phyloP scores from a whole-genome alignment of 2,329 filamentous ascomycete genomes.

The Xylaria sp. region DNA sequence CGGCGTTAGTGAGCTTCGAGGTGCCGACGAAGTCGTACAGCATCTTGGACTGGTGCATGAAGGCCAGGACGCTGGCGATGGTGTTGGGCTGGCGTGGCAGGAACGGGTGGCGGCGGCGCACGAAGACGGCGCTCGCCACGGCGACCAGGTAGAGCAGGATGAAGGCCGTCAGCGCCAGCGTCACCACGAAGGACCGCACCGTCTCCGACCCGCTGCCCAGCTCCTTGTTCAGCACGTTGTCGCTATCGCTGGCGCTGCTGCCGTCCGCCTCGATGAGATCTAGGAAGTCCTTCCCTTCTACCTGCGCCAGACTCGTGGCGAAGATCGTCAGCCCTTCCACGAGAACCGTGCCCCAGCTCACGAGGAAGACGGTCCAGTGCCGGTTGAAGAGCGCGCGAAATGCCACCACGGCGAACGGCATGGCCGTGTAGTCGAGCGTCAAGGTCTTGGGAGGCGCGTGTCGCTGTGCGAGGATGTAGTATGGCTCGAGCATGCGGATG shows the following conservation, averaged over 20 bases:
- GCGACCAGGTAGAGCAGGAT: conserved; percentile 74
- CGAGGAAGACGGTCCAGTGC: conserved; percentile 73
- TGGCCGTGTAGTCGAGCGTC: conserved; percentile 77
- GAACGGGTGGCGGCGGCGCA: conserved; percentile 74
- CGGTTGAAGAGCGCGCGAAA: conserved; percentile 70
- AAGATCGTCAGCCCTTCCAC: conserved; percentile 79
- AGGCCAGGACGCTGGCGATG: conserved; percentile 79
- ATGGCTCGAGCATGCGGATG: conserved; percentile 79
- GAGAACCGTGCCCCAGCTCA: conserved; percentile 77
- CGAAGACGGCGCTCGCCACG: conserved; percentile 69
- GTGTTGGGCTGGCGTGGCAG: conserved; percentile 82
- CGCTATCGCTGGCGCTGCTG: neutral
- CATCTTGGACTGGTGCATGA: conserved; percentile 85
- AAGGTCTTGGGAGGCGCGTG: conserved; percentile 74
- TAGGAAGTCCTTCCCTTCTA: conserved; percentile 71
- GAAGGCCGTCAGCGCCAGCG: conserved; percentile 68
- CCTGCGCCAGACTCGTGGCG: conserved; percentile 71
- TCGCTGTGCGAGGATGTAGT: conserved; percentile 74
- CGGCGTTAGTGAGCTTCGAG: conserved; percentile 67
- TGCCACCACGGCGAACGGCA: conserved; percentile 74
- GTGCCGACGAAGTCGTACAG: conserved; percentile 79
- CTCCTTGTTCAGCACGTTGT: conserved; percentile 41
- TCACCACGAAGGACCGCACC: conserved; percentile 72
- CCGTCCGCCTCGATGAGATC: conserved; percentile 41
- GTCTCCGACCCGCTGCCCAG: conserved; percentile 69